A percentile compares a stretch with the other conserved stretches of the same genome.
Evolutionary conservation across 2,329 filamentous ascomycete species (phyloP).

Genomic region (Cadophora gregata): DNA sequence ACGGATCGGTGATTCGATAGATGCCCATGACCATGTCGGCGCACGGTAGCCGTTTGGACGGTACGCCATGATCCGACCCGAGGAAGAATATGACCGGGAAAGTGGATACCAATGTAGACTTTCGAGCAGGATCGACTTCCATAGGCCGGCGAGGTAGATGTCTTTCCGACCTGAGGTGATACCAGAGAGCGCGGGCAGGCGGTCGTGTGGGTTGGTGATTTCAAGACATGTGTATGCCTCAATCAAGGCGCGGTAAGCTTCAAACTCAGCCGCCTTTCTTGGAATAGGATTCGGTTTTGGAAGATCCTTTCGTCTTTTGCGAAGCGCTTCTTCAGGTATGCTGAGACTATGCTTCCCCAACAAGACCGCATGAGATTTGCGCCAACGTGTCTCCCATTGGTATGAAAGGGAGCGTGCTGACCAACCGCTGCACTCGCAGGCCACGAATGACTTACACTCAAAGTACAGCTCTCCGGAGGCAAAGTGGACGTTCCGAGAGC

Average conservation of each 20-base stretch:
- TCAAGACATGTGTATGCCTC: neutral
- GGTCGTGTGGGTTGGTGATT: neutral
- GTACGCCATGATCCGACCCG: slow-evolving; percentile 5
- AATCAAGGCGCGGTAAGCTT: neutral
- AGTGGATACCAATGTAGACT: slow-evolving; percentile 1
- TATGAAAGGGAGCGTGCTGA: neutral
- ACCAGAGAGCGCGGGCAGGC: neutral
- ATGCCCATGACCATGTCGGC: neutral
- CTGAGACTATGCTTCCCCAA: neutral
- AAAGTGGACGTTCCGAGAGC: slow-evolving; percentile 1
- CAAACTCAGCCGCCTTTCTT: neutral
- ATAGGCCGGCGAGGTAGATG: neutral
- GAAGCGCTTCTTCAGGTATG: neutral
- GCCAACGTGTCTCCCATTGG: neutral
- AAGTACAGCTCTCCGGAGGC: neutral
- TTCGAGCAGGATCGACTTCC: neutral
- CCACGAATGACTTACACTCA: neutral
- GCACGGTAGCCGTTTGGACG: neutral
- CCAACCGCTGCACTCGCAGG: neutral
- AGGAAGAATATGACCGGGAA: neutral
- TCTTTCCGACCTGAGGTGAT: slow-evolving; percentile 1
- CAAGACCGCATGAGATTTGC: neutral
- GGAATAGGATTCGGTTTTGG: neutral
- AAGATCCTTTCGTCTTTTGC: neutral
- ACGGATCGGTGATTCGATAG: neutral